phyloP scores from a whole-genome alignment of 2,329 filamentous ascomycete species.

The Plenodomus tracheiphilus region DNA sequence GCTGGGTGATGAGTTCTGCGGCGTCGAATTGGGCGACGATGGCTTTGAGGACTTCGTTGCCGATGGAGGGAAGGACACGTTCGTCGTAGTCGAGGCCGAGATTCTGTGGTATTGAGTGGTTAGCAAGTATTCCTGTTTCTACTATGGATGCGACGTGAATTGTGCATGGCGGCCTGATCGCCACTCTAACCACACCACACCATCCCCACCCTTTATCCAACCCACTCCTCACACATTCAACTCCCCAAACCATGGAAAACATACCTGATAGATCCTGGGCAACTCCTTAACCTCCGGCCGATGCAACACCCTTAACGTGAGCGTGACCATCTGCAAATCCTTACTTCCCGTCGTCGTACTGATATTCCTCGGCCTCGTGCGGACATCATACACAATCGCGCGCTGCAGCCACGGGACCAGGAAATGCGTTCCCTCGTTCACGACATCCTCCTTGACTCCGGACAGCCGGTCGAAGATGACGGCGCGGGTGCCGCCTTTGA shows the following conservation, averaged over 20 bases:
- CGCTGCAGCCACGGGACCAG: constrained; percentile 93
- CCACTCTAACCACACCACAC: neutral
- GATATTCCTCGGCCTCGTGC: constrained; percentile 96
- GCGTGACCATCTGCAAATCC: constrained; percentile 99
- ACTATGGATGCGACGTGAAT: too few relatives aligned
- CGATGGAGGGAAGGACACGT: constrained; percentile 58
- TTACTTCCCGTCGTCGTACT: constrained; percentile 97
- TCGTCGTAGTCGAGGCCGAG: constrained; percentile 97
- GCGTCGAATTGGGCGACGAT: constrained; percentile 59
- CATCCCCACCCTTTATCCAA: neutral
- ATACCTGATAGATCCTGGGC: constrained; percentile 97
- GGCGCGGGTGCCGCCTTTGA: constrained; percentile 89
- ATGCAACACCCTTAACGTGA: constrained; percentile 94
- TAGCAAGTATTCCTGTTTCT: too few relatives aligned
- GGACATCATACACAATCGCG: constrained; percentile 93
- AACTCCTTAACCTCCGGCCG: constrained; percentile 89
- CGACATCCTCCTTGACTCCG: constrained; percentile 89
- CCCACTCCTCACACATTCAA: neutral
- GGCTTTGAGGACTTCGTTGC: constrained; percentile 59
- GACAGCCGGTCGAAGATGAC: constrained; percentile 96
- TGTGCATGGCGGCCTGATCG: neutral
- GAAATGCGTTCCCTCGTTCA: constrained; percentile 97
- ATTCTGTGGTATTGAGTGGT: too few relatives aligned
- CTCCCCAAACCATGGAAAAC: constrained; percentile 28
- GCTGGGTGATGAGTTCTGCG: constrained; percentile 84